Evolutionary conservation across 768 basidiomycete genomes (phyloP).

Genomic region (Obba rivulosa): DNA sequence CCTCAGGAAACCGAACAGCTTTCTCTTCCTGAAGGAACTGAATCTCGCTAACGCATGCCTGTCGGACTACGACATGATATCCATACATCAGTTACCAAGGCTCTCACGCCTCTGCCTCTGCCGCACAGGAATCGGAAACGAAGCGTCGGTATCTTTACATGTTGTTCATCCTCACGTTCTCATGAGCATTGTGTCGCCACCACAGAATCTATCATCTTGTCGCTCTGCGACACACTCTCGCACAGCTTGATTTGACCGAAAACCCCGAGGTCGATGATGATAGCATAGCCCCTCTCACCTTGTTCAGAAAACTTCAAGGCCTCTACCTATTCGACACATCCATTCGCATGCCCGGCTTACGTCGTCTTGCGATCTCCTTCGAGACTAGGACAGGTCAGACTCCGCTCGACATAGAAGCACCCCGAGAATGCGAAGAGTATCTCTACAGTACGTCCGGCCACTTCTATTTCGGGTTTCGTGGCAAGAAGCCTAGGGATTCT

Average conservation of each 20-base stretch:
- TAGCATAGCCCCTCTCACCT: slow-evolving; percentile 46
- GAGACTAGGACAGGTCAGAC: slow-evolving; percentile 25
- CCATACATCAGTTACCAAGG: slow-evolving; percentile 50
- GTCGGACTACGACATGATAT: slow-evolving; percentile 41
- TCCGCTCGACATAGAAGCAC: slow-evolving; percentile 47
- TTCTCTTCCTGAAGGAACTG: slow-evolving; percentile 44
- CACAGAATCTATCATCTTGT: slow-evolving; percentile 53
- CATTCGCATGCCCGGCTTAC: slow-evolving; percentile 54
- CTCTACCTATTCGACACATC: slow-evolving; percentile 50
- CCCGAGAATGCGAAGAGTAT: slow-evolving; percentile 46
- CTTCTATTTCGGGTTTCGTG: neutral
- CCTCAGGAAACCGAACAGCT: slow-evolving; percentile 47
- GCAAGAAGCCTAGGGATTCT: neutral
- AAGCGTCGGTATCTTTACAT: slow-evolving; percentile 40
- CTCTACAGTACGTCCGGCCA: slow-evolving; percentile 36
- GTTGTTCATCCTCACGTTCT: neutral
- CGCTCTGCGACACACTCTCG: slow-evolving; percentile 48
- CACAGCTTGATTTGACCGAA: slow-evolving; percentile 43
- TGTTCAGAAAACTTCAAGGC: slow-evolving; percentile 41
- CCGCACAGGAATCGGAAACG: slow-evolving; percentile 54
- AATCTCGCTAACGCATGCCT: slow-evolving; percentile 42
- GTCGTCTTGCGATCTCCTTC: slow-evolving; percentile 37
- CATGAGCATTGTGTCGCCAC: neutral
- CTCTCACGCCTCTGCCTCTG: slow-evolving; percentile 43
- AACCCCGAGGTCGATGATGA: slow-evolving; percentile 55